Evolutionary conservation across 2,329 filamentous ascomycete genomes (phyloP).

Genomic region (Curvularia sp.): DNA sequence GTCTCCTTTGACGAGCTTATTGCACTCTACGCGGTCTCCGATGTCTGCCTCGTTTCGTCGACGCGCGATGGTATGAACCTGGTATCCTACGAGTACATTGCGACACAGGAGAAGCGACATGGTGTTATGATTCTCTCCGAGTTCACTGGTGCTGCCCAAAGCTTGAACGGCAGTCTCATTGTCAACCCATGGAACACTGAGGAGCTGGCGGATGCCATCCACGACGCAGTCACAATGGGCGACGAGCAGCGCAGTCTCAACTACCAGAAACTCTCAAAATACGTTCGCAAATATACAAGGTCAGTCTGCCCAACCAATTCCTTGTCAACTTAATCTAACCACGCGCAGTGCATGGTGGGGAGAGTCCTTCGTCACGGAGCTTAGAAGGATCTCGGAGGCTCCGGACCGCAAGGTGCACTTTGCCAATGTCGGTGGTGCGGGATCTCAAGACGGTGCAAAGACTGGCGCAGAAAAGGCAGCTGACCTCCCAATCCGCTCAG

Average conservation of each 20-base stretch:
- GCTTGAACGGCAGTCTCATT: conserved; percentile 88
- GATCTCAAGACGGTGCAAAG: too few relatives aligned
- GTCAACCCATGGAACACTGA: conserved; percentile 99
- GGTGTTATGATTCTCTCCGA: conserved; percentile 95
- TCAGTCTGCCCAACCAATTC: conserved; percentile 34
- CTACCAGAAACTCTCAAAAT: conserved; percentile 90
- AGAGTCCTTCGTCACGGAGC: conserved; percentile 85
- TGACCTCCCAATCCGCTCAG: conserved; percentile 9
- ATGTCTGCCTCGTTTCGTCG: conserved; percentile 89
- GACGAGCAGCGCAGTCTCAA: conserved; percentile 85
- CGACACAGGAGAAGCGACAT: conserved; percentile 86
- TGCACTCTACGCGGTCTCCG: conserved; percentile 88
- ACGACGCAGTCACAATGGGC: conserved; percentile 96
- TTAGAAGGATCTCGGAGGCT: conserved; percentile 66
- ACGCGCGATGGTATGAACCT: conserved; percentile 99
- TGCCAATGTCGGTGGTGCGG: conserved; percentile 14
- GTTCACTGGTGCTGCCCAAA: conserved; percentile 94
- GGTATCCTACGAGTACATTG: conserved; percentile 98
- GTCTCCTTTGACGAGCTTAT: conserved; percentile 95
- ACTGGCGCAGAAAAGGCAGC: not conserved
- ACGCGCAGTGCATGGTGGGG: conserved; percentile 86
- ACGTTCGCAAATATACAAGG: conserved; percentile 96
- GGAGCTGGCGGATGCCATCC: conserved; percentile 88
- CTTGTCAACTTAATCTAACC: conserved; percentile 25
- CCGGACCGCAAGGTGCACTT: conserved; percentile 57